Conservation (phyloP, 495 filamentous ascomycete genomes). For the Tetracladium setigerum region DNA sequence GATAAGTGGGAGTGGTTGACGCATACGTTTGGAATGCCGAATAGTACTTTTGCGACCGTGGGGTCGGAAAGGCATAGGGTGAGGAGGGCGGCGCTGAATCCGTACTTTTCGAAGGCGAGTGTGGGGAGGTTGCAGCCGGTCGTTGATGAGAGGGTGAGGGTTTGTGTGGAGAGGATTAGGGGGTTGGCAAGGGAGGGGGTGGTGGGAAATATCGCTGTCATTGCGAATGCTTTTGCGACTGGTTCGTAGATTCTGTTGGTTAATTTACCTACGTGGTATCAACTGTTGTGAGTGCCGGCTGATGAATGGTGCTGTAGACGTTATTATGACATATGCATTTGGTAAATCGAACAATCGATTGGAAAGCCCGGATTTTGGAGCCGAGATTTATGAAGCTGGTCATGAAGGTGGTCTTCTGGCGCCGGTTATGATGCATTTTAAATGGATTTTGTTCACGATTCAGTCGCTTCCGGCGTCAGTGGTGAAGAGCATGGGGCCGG, state of each 20-base stretch:
- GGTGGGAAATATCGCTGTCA: background rate
- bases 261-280: no score
- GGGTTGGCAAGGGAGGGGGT: background rate
- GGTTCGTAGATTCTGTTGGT: no score
- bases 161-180: constrained; percentile 4
- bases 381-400: background rate
- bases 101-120: constrained; percentile 26
- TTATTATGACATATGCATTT: constrained; percentile 10
- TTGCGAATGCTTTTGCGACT: constrained; percentile 2
- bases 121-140: constrained; percentile 2
- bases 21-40: background rate
- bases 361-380: constrained; percentile 2
- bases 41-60: constrained; percentile 33
- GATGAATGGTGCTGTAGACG: background rate
- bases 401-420: background rate
- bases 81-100: constrained; percentile 28
- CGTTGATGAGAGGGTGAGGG: background rate
- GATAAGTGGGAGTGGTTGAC: constrained; percentile 4
- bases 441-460: constrained; percentile 1
- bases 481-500: background rate
- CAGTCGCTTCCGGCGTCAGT: constrained; percentile 3
- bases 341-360: constrained; percentile 5
- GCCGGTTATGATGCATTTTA: constrained; percentile 3
- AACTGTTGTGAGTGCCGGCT: no score
- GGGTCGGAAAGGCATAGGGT: constrained; percentile 34